Evolutionary conservation across 106 monocot genomes (phyloP), one percentile per base, ranked within the genome.

Genomic region (Gastrodia elata): DNA sequence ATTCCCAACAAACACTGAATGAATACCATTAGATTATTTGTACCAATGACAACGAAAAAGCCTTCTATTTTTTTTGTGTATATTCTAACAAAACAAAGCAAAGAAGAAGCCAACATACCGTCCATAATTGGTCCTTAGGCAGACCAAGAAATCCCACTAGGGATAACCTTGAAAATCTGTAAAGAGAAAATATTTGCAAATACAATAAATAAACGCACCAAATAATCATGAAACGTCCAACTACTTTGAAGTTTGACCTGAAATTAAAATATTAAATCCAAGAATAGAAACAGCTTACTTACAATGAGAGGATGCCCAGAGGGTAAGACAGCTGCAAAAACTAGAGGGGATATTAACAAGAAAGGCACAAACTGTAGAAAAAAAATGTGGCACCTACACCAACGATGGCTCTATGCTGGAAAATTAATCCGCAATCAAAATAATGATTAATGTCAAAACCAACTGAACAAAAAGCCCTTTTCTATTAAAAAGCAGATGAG

Each of bases 81-180:
- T 3, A 61, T 32, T 61, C 32, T 32, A 61, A 61, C 32, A 2
- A 0, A 32, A 61, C 61, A 61, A 14, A 61, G 32, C 27, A 32
- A 61, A 61, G 32, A 32, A 61, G 30, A 27, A 20, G 61, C 30
- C 61, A 27, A 61, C 61, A 61, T 61, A 61, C 61, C 61, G 32
- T 61, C 61, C 61, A 61, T 61, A 32, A 61, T 61, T 61, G 13
- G 0, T 4, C 61, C 61, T 32, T 30, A 61, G 3, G 9, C 61
- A 30, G 61, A 61, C 27, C 61, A 8, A 13, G 32, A 61, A 15
- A 61, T 61, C 61, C 22, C 30, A 61, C 28, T 32, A 32, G 2
- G 32, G 14, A 11, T 3, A 44, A 44, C 8, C 8, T 61, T 61
- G 28, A 61, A 61, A 2, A 61, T 32, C 61, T 61, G 61, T 32